A percentile compares a stretch with the other conserved stretches of the same genome.
Conservation (phyloP, 371 early-diverging fungal genomes). For the Blastocladiella emersonii region DNA sequence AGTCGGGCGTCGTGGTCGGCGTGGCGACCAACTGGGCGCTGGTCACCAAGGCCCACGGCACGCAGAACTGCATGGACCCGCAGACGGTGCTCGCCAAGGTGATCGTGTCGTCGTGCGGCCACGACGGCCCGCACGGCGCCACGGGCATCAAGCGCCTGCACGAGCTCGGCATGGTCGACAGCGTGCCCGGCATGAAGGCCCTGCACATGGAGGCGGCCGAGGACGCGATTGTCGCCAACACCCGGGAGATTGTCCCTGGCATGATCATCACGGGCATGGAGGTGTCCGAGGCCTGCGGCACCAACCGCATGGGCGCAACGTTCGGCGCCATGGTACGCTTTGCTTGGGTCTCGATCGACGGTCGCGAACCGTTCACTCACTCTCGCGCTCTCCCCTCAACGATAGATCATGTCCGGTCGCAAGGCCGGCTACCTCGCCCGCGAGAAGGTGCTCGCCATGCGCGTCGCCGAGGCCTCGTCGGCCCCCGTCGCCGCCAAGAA, state of each 20-base stretch:
- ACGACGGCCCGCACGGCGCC: conserved; percentile 62
- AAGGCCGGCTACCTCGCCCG: not conserved
- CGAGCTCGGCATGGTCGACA: conserved; percentile 40
- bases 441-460: not conserved
- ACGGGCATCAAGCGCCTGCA: conserved; percentile 53
- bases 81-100: conserved; percentile 54
- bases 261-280: conserved; percentile 54
- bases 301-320: conserved; percentile 30
- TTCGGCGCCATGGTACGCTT: not conserved
- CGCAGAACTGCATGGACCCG: conserved; percentile 69
- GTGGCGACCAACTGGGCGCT: conserved; percentile 67
- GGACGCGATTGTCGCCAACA: conserved; percentile 49
- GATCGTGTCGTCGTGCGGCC: conserved; percentile 53
- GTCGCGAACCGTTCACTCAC: too few relatives aligned
- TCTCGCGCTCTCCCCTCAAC: too few relatives aligned
- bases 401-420: not conserved
- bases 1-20: conserved; percentile 37
- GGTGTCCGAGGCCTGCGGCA: conserved; percentile 43
- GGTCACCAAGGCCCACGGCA: conserved; percentile 46
- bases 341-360: too few relatives aligned
- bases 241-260: conserved; percentile 56
- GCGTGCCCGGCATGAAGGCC: conserved; percentile 48
- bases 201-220: conserved; percentile 62
- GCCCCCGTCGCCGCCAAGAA: not conserved
- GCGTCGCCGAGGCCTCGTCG: not conserved